Evolutionary conservation across 2,329 filamentous ascomycete genomes (phyloP).

Genomic region (Cryoendolithus antarcticus): DNA sequence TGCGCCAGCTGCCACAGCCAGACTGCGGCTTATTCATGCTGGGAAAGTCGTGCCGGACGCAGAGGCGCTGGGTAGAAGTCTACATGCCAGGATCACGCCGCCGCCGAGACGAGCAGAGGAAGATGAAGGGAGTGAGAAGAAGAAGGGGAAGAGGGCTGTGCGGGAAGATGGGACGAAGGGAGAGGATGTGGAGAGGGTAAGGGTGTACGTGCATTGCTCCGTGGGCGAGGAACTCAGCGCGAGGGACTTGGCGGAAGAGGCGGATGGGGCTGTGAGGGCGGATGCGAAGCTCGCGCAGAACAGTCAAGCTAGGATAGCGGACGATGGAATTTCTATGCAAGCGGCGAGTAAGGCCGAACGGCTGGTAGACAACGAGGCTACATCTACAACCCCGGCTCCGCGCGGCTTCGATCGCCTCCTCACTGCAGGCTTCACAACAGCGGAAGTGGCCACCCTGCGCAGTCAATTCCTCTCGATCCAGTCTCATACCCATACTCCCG

Average conservation of each 20-base stretch:
- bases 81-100: constrained; percentile 51
- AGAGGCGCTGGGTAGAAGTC: constrained; percentile 52
- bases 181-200: constrained; percentile 27
- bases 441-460: constrained; percentile 73
- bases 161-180: constrained; percentile 26
- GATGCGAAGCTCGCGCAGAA: constrained; percentile 21
- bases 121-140: constrained; percentile 22
- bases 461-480: constrained; percentile 84
- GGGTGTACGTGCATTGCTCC: constrained; percentile 87
- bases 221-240: constrained; percentile 62
- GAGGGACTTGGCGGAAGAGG: constrained; percentile 58
- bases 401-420: constrained; percentile 83
- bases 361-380: constrained; percentile 8
- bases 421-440: constrained; percentile 63
- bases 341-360: background rate
- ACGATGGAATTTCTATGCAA: too few relatives aligned
- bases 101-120: constrained; percentile 25
- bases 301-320: too few relatives aligned
- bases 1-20: constrained; percentile 47
- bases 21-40: constrained; percentile 79
- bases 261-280: constrained; percentile 28
- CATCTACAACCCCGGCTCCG: constrained; percentile 44
- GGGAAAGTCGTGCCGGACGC: constrained; percentile 74
- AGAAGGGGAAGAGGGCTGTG: constrained; percentile 57
- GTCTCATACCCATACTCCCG: constrained; percentile 68